These are phyloP conservation scores for Fusarium pilosicola DNA, from an alignment of 2,329 filamentous ascomycete species.

Conservation along the genomic window DNA sequence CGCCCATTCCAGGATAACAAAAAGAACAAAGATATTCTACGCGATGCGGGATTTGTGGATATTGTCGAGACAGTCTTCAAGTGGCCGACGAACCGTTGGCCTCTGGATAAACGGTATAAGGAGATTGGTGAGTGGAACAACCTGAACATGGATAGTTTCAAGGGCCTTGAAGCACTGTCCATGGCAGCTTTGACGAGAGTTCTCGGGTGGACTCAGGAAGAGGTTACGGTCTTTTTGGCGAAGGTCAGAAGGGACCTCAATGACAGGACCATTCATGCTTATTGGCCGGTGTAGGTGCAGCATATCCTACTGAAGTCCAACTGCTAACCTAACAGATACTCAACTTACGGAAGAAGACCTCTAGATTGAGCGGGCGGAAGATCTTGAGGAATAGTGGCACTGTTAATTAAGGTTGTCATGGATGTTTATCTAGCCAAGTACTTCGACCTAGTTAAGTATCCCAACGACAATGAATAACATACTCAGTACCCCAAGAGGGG, in stretches of 20 bases:
- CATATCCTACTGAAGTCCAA: fast-evolving
- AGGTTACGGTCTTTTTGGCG: constrained; percentile 14
- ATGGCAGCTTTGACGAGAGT: constrained; percentile 26
- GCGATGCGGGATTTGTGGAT: constrained; percentile 16
- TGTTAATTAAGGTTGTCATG: not conserved
- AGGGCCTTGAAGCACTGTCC: constrained; percentile 20
- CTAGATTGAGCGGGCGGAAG: not conserved
- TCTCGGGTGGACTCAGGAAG: constrained; percentile 18
- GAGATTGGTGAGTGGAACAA: constrained; percentile 29
- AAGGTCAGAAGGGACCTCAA: constrained; percentile 27
- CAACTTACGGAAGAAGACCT: constrained; percentile 10
- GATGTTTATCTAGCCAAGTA: not conserved
- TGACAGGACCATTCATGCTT: constrained; percentile 29
- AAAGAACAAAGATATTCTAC: constrained; percentile 25
- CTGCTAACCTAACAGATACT: constrained; percentile 7
- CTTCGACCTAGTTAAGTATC: not conserved
- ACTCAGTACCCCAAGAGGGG: not conserved
- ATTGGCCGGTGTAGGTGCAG: constrained; percentile 30
- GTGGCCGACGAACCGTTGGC: constrained; percentile 35
- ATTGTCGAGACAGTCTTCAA: constrained; percentile 30
- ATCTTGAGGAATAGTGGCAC: not conserved
- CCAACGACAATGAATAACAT: not conserved
- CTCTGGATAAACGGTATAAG: constrained; percentile 25
- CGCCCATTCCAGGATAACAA: constrained; percentile 29
- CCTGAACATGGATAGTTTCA: constrained; percentile 19